Percentiles rank a stretch among this genome's conserved stretches.
These are phyloP conservation scores for Dissophora globulifera DNA, from an alignment of 192 early-diverging fungal genomes.

Conservation along the genomic window DNA sequence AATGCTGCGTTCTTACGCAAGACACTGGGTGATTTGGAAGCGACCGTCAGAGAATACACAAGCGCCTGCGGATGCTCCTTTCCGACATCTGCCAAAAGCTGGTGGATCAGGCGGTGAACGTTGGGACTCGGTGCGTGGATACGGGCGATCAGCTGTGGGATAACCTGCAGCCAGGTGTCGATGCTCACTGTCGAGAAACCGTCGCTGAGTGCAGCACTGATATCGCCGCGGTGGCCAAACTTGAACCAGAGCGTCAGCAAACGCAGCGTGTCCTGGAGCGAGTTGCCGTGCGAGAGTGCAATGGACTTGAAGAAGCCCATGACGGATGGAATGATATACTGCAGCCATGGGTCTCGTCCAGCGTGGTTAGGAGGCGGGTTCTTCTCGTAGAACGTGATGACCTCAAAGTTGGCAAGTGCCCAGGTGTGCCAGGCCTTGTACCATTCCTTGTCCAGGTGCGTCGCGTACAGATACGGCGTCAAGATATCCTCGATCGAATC, in stretches of 20 bases:
- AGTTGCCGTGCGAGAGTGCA: conserved; percentile 83
- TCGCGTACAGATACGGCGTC: conserved; percentile 84
- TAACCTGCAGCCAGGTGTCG: conserved; percentile 97
- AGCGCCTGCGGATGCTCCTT: conserved; percentile 96
- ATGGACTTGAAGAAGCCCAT: conserved; percentile 96
- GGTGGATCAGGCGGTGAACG: conserved; percentile 87
- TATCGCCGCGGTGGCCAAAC: conserved; percentile 88
- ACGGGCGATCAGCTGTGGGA: conserved; percentile 95
- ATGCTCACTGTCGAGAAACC: conserved; percentile 87
- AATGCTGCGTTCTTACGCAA: conserved; percentile 81
- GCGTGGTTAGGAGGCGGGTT: conserved; percentile 49
- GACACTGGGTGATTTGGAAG: conserved; percentile 88
- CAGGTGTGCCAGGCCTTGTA: conserved; percentile 98
- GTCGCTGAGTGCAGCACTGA: conserved; percentile 82
- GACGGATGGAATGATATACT: conserved; percentile 89
- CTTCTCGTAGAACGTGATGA: conserved; percentile 79
- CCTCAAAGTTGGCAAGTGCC: conserved; percentile 94
- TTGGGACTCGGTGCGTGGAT: conserved; percentile 84
- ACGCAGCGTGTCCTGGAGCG: conserved; percentile 94
- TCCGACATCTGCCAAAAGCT: conserved; percentile 89
- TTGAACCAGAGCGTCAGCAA: conserved; percentile 96
- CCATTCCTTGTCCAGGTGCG: conserved; percentile 89
- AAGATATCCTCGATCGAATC: conserved; percentile 79
- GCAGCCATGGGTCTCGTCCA: conserved; percentile 55
- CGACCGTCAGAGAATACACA: conserved; percentile 96